Evolutionary conservation across 805 yeast genomes (phyloP), one percentile per base, ranked within the genome.

Genomic region (Zygotorulaspora danielsina): DNA sequence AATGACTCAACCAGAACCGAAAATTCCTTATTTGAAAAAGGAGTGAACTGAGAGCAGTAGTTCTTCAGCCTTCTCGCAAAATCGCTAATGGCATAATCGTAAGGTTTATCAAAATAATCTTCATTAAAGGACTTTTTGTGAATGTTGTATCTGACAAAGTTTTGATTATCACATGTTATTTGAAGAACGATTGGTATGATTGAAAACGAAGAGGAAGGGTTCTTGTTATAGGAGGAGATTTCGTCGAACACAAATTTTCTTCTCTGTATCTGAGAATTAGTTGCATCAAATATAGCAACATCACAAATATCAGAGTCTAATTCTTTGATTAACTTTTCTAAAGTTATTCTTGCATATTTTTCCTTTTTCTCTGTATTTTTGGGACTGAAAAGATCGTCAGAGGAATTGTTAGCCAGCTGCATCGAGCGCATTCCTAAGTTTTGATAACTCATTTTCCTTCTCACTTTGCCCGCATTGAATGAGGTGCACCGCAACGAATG

Each of bases 401-500:
- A 43, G 11, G 63, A 56, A 29, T 57, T 53, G 31, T 51, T 52
- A 4, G 69, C 57, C 42, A 55, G 34, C 35, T 51, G 46, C 51
- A 47, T 46, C 25, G 53, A 34, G 7, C 25, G 22, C 4, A 48
- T 36, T 30, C 40, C 34, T 41, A 44, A 10, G 34, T 34, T 38
- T 12, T 43, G 44, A 31, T 42, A 68, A 28, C 73, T 72, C 50
- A 75, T 73, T 50, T 69, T 73, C 50, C 90, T 65, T 59, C 90
- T 67, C 3, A 84, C 77, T 51, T 78, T 75, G 2, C 90, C 90
- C 13, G 85, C 90, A 53, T 83, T 83, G 64, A 80, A 83, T 4
- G 79, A 79, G 29, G 57, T 55, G 32, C 66, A 63, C 26, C 66
- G 61, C 43, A 65, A 44, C 27, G 45, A 42, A 17, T 43, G 40